A percentile compares a stretch with the other conserved stretches of the same genome.
Evolutionary conservation across 1,284 basidiomycete species (phyloP).

Genomic region (Naganishia sp.): DNA sequence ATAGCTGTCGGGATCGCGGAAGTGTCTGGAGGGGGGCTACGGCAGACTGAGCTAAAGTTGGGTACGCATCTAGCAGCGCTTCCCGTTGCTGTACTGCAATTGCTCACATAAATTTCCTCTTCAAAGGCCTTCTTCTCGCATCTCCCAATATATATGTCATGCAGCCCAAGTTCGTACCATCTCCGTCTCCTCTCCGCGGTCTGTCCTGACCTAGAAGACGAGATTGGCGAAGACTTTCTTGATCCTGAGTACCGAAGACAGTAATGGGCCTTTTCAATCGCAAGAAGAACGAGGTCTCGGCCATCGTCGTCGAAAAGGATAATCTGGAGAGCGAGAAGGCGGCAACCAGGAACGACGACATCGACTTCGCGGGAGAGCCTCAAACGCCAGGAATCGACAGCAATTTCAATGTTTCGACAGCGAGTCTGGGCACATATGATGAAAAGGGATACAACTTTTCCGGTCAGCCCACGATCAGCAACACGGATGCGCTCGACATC

Average conservation of each 20-base stretch:
- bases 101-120: no score
- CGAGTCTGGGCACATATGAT: constrained; percentile 12
- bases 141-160: neutral
- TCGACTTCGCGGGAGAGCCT: neutral
- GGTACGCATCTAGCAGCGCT: no score
- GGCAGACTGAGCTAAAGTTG: no score
- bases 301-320: constrained; percentile 32
- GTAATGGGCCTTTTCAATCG: constrained; percentile 39
- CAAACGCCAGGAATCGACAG: constrained; percentile 17
- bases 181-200: neutral
- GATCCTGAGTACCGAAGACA: constrained; percentile 6
- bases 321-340: neutral
- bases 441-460: constrained; percentile 1
- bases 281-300: constrained; percentile 35
- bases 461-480: constrained; percentile 4
- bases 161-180: neutral
- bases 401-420: constrained; percentile 15
- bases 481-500: constrained; percentile 44
- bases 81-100: no score
- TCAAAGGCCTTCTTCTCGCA: no score
- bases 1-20: no score
- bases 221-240: neutral
- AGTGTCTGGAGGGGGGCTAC: no score
- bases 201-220: no score
- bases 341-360: neutral